A percentile compares a stretch with the other conserved stretches of the same genome.
These are phyloP conservation scores for Phlyctochytrium bullatum DNA, from an alignment of 192 early-diverging fungal species.

Conservation along the genomic window DNA sequence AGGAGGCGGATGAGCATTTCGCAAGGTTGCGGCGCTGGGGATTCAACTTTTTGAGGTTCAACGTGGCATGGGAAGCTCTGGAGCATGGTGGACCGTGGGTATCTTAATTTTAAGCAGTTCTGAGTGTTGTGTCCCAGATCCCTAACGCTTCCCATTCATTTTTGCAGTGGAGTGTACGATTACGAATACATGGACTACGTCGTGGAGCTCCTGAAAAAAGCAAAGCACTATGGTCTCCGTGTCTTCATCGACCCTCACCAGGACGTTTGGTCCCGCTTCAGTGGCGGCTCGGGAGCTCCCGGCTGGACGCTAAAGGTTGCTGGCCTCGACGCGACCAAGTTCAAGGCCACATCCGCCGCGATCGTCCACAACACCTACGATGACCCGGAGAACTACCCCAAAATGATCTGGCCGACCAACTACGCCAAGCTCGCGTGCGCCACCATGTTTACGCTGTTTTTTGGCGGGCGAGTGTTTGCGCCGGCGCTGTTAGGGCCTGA, in stretches of 20 bases:
- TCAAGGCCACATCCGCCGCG: constrained; percentile 68
- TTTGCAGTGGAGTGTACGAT: constrained; percentile 63
- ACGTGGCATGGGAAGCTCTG: constrained; percentile 77
- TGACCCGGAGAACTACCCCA: constrained; percentile 26
- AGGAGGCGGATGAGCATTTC: constrained; percentile 74
- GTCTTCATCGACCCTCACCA: constrained; percentile 84
- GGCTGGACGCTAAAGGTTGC: constrained; percentile 67
- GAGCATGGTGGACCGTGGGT: constrained; percentile 40
- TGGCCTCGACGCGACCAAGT: constrained; percentile 63
- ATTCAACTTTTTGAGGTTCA: constrained; percentile 70
- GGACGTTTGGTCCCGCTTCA: constrained; percentile 58
- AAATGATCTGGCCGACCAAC: constrained; percentile 79
- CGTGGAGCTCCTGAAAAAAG: constrained; percentile 58
- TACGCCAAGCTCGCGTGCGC: constrained; percentile 74
- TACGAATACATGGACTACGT: constrained; percentile 73
- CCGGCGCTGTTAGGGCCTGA: constrained; percentile 48
- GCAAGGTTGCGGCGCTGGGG: constrained; percentile 68
- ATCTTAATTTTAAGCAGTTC: constrained; percentile 1
- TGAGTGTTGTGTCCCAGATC: background rate
- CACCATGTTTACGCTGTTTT: constrained; percentile 76
- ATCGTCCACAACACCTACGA: constrained; percentile 70
- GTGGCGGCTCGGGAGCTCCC: constrained; percentile 42
- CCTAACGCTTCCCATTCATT: background rate
- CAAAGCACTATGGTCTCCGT: constrained; percentile 69
- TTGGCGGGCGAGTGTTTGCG: constrained; percentile 71